phyloP scores from a whole-genome alignment of 257 asterid genomes.

The Coffea eugenioides region DNA sequence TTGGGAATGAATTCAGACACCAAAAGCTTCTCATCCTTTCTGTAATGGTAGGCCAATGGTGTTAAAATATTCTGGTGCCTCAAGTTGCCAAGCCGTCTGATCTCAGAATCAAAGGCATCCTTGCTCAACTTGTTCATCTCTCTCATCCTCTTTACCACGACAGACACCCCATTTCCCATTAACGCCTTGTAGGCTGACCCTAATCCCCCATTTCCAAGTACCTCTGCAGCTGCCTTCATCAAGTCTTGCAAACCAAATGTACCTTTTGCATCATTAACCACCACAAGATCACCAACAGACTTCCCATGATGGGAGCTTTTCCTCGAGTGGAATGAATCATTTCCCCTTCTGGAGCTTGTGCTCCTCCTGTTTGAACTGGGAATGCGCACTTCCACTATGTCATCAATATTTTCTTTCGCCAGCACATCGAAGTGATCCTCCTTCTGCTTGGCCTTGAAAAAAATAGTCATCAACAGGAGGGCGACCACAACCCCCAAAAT shows the following conservation, averaged over 20 bases:
- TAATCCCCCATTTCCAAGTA: slow-evolving; percentile 77
- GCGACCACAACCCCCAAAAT: slow-evolving; percentile 51
- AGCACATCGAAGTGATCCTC: slow-evolving; percentile 40
- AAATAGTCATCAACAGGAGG: slow-evolving; percentile 46
- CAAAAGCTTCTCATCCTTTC: slow-evolving; percentile 84
- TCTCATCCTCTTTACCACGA: slow-evolving; percentile 83
- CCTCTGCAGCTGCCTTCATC: slow-evolving; percentile 99
- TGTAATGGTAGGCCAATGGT: slow-evolving; percentile 74
- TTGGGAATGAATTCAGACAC: slow-evolving; percentile 63
- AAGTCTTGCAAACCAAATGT: slow-evolving; percentile 68
- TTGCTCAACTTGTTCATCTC: slow-evolving; percentile 67
- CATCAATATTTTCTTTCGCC: slow-evolving; percentile 53
- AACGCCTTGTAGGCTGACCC: slow-evolving; percentile 88
- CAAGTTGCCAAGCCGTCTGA: slow-evolving; percentile 59
- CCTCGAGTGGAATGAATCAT: slow-evolving; percentile 31
- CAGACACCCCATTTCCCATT: slow-evolving; percentile 60
- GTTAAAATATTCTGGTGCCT: slow-evolving; percentile 62
- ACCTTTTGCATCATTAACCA: slow-evolving; percentile 70
- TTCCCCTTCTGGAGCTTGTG: slow-evolving; percentile 31
- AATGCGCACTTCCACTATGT: slow-evolving; percentile 39
- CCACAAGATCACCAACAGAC: slow-evolving; percentile 48
- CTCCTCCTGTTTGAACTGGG: slow-evolving; percentile 33
- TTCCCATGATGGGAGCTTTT: slow-evolving; percentile 24
- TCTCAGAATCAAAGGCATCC: slow-evolving; percentile 61
- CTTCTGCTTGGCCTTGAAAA: slow-evolving; percentile 41